Evolutionary conservation across 2,329 filamentous ascomycete genomes (phyloP).

Genomic region (Ascochyta rabiei): DNA sequence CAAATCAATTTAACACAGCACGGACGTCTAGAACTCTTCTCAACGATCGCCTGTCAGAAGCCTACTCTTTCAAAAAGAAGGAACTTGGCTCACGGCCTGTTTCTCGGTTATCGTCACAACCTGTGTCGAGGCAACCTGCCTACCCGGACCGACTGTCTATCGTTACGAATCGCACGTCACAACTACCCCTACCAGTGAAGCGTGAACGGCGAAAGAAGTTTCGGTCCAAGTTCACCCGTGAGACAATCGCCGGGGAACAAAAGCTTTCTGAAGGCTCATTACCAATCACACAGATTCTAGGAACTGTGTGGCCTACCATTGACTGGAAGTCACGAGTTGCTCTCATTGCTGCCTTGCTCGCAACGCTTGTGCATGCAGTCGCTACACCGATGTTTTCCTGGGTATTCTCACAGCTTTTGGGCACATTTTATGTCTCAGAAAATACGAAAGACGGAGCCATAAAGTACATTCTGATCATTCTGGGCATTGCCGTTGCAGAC

Average conservation of each 20-base stretch:
- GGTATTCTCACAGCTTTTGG: slow-evolving; percentile 73
- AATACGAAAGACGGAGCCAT: slow-evolving; percentile 57
- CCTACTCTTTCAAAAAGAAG: slow-evolving; percentile 9
- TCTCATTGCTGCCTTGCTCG: slow-evolving; percentile 65
- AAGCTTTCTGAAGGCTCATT: slow-evolving; percentile 17
- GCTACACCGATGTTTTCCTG: slow-evolving; percentile 77
- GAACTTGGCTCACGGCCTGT: slow-evolving; percentile 9
- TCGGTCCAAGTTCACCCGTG: neutral
- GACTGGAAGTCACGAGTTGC: slow-evolving; percentile 57
- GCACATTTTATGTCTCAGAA: slow-evolving; percentile 67
- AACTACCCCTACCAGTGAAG: neutral
- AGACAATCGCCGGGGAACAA: neutral
- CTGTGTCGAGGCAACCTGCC: neutral
- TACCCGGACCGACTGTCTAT: slow-evolving; percentile 14
- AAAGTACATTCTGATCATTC: slow-evolving; percentile 72
- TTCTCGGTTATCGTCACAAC: slow-evolving; percentile 13
- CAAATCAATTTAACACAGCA: slow-evolving; percentile 7
- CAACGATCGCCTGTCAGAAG: slow-evolving; percentile 1
- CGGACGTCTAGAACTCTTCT: slow-evolving; percentile 5
- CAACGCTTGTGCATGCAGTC: slow-evolving; percentile 68
- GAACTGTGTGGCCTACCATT: slow-evolving; percentile 73
- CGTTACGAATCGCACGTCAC: neutral
- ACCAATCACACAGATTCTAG: slow-evolving; percentile 62
- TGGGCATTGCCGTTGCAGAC: slow-evolving; percentile 71
- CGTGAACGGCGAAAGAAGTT: neutral